Evolutionary conservation across 495 filamentous ascomycete species (phyloP), one percentile per base, ranked within the genome.

Genomic region (Elasticomyces elasticus): DNA sequence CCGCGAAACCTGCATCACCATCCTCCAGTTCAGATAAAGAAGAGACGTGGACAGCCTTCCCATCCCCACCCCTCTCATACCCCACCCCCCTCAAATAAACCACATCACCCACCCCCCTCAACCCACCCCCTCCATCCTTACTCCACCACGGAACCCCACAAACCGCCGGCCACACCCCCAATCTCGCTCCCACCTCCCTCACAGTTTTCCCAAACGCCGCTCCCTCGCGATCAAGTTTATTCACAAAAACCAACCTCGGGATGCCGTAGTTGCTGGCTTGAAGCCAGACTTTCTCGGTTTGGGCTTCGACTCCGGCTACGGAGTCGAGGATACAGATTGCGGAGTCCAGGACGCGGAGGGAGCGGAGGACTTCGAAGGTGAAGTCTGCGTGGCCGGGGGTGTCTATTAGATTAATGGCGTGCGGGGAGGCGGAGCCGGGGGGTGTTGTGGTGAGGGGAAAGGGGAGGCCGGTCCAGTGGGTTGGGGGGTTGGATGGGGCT

Each of bases 351-450:
- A 97, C 86, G 26, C 90, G 87, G 42, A 97, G 70, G 17, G 91
- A 96, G 15, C 94, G 82, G 57, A 96, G 77, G 15, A 99, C 94
- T 67, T 99, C 94, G 60, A 97, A 97, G 1, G 92, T 94, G 65
- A 99, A 99, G 66, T 99, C 94, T 23, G 94, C 91, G 61, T 99
- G 94, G 2, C 94, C 94, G 0, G 94, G 94, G 0, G 94, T 99
- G 67, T 99, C 94, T 43, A 99, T 97, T 1, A 99, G 73, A 69
- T 97, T 97, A 64, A 99, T 83, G 6, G 77, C 84, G 62, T 89
- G 83, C 1, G 74, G 59, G 48, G 49, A 11, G 23, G 30, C 28
- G 20, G 48, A 51, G 3, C 10, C n/a, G 5, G 28, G n/a, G 19
- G 15, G 20, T 1, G 27, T 15, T 15, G 11, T 28, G 5, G 47